Percentiles rank a stretch among this genome's conserved stretches.
Evolutionary conservation across 495 filamentous ascomycete species (phyloP).

Genomic region (Talaromyces wortmannii): DNA sequence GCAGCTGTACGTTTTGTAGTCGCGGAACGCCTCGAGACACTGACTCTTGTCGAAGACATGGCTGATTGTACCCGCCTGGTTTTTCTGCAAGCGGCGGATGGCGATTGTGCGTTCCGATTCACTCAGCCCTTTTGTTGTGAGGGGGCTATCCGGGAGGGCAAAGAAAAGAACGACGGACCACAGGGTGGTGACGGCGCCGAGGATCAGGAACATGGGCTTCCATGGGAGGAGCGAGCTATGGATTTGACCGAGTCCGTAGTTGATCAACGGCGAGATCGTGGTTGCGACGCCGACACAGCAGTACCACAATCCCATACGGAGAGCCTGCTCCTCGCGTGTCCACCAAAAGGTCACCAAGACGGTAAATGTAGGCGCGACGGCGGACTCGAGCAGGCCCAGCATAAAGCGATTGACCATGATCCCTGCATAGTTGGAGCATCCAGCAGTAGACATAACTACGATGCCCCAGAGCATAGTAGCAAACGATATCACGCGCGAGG

Average conservation of each 20-base stretch:
- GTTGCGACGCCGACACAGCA: constrained; percentile 39
- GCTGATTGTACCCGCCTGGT: constrained; percentile 46
- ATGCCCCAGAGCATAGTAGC: constrained; percentile 26
- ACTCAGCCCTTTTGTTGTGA: constrained; percentile 31
- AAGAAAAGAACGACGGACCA: constrained; percentile 28
- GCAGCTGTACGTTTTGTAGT: constrained; percentile 24
- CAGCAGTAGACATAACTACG: constrained; percentile 39
- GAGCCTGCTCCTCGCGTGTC: constrained; percentile 40
- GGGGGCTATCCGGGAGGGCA: constrained; percentile 40
- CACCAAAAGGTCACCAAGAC: constrained; percentile 28
- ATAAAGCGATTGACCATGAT: constrained; percentile 40
- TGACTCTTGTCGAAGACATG: constrained; percentile 43
- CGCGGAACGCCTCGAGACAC: constrained; percentile 31
- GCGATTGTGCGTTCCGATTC: constrained; percentile 34
- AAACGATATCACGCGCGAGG: neutral
- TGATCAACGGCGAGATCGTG: constrained; percentile 37
- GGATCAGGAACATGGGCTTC: constrained; percentile 34
- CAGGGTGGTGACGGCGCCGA: constrained; percentile 27
- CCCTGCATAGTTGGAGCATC: constrained; percentile 34
- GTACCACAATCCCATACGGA: constrained; percentile 50
- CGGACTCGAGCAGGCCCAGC: constrained; percentile 42
- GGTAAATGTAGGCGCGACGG: constrained; percentile 12
- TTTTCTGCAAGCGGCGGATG: constrained; percentile 41
- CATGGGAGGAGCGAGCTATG: constrained; percentile 29
- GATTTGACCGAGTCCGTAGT: constrained; percentile 40